Evolutionary conservation across 441 rosid species (phyloP).

Genomic region (Aquilaria agallochum): DNA sequence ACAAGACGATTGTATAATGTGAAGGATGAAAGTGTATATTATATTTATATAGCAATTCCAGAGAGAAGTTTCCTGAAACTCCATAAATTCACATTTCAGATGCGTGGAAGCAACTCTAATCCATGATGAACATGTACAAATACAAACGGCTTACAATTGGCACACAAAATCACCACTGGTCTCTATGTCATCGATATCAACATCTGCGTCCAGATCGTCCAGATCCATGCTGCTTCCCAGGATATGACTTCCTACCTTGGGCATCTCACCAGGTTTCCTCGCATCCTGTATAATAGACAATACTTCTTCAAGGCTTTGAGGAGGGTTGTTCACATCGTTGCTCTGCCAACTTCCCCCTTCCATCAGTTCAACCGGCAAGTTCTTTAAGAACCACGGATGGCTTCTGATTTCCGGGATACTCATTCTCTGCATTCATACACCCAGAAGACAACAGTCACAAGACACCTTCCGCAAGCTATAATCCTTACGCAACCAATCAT

Average conservation of each 20-base stretch:
- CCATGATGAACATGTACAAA: too few species aligned
- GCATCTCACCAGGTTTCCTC: conserved; percentile 25
- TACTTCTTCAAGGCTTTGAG: conserved; percentile 49
- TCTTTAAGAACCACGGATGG: conserved; percentile 65
- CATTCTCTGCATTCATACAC: conserved; percentile 41
- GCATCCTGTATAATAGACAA: conserved; percentile 46
- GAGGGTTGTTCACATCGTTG: conserved; percentile 35
- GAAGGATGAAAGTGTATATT: too few species aligned
- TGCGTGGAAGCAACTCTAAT: too few species aligned
- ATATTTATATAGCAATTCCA: too few species aligned
- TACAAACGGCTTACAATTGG: conserved; percentile 18
- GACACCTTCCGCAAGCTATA: too few species aligned
- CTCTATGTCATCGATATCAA: conserved; percentile 43
- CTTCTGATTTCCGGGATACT: conserved; percentile 46
- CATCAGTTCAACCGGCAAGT: conserved; percentile 52
- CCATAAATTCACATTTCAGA: too few species aligned
- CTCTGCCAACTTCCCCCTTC: conserved; percentile 51
- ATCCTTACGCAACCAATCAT: too few species aligned
- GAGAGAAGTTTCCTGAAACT: too few species aligned
- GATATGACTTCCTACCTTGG: conserved; percentile 22
- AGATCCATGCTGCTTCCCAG: conserved; percentile 51
- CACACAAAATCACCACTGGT: conserved; percentile 58
- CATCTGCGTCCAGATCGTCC: conserved; percentile 47
- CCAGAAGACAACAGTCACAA: not conserved
- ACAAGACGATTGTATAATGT: too few species aligned